Evolutionary conservation across 2,329 filamentous ascomycete species (phyloP).

Genomic region (Leptographium lundbergii): DNA sequence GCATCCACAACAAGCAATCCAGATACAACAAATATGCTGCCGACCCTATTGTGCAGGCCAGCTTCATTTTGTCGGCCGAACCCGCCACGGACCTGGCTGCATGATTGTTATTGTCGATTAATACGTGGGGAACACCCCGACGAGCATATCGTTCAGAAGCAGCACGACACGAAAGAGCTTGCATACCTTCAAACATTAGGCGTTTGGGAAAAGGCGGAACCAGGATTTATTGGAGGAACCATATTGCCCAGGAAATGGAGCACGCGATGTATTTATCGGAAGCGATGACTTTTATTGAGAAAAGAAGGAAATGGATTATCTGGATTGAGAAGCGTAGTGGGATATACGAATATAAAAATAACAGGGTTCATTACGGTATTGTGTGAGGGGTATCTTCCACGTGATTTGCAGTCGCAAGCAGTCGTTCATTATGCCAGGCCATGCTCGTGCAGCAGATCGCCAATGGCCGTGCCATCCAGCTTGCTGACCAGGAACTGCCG

Average conservation of each 20-base stretch:
- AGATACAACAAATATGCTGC: slow-evolving; percentile 76
- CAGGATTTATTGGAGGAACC: neutral
- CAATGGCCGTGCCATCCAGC: slow-evolving; percentile 10
- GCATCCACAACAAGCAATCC: slow-evolving; percentile 96
- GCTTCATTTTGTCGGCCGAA: neutral
- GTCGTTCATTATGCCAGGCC: slow-evolving; percentile 8
- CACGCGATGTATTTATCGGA: neutral
- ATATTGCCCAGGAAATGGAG: neutral
- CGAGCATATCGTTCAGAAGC: neutral
- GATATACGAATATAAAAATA: no score
- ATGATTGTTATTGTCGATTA: neutral
- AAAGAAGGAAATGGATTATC: neutral
- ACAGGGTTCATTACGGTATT: no score
- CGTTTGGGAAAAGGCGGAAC: neutral
- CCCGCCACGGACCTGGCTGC: neutral
- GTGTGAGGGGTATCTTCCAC: no score
- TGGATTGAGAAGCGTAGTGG: no score
- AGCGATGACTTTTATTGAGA: neutral
- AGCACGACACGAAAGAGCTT: neutral
- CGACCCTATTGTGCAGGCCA: neutral
- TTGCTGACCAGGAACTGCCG: slow-evolving; percentile 7
- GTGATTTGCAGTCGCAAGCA: no score
- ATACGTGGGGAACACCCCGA: neutral
- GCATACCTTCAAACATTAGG: neutral
- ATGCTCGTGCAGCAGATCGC: slow-evolving; percentile 12